phyloP scores from a whole-genome alignment of 805 yeast species.

The Pichia pseudocactophila region DNA sequence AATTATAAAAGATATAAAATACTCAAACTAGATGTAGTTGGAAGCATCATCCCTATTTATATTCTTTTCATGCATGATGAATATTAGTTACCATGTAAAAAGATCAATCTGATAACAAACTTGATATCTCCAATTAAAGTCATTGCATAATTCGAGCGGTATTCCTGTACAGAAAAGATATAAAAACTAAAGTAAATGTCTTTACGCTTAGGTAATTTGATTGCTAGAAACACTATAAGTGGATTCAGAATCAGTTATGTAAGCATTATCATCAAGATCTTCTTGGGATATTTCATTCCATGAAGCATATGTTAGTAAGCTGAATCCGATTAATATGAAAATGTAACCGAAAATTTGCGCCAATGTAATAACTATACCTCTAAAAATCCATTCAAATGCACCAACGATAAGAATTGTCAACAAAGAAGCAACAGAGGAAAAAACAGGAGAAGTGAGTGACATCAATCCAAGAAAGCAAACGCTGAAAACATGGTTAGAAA shows the following conservation, averaged over 20 bases:
- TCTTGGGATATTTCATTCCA: constrained; percentile 50
- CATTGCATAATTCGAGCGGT: too few species aligned
- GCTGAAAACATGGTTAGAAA: constrained; percentile 59
- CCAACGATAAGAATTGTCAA: constrained; percentile 78
- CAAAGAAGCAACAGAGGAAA: constrained; percentile 53
- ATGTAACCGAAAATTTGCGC: constrained; percentile 63
- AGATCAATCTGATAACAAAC: too few species aligned
- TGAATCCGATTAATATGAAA: constrained; percentile 62
- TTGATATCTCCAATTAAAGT: too few species aligned
- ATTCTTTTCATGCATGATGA: too few species aligned
- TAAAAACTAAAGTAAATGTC: too few species aligned
- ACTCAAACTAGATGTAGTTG: too few species aligned
- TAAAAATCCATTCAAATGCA: constrained; percentile 58
- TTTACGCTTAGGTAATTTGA: too few species aligned
- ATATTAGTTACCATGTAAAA: too few species aligned
- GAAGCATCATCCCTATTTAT: too few species aligned
- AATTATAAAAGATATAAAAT: too few species aligned
- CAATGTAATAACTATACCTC: constrained; percentile 45
- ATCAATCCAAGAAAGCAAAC: constrained; percentile 66
- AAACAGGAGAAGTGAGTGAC: constrained; percentile 79
- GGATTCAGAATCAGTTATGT: constrained; percentile 28
- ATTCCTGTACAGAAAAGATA: too few species aligned
- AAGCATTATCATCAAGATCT: constrained; percentile 28
- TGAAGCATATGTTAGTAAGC: constrained; percentile 51
- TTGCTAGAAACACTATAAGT: constrained; percentile 16